Conservation (phyloP, 1,284 basidiomycete species). For the Tilletia setariae region DNA sequence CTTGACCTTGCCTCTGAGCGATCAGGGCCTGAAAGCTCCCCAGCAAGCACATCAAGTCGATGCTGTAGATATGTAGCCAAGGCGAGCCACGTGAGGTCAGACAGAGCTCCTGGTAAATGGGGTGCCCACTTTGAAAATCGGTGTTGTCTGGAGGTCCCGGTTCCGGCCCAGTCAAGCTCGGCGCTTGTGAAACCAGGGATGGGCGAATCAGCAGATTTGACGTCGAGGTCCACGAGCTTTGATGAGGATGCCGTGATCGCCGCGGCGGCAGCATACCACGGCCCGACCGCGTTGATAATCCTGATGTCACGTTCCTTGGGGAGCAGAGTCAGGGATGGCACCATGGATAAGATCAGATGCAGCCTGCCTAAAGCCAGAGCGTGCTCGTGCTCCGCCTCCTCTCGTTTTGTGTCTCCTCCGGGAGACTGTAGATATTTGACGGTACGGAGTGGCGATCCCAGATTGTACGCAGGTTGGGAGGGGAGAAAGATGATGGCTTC, state of each 20-base stretch:
- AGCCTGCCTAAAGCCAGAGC: slow-evolving; percentile 11
- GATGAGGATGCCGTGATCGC: not conserved
- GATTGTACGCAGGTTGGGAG: not conserved
- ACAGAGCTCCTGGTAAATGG: not conserved
- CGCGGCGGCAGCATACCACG: slow-evolving; percentile 8
- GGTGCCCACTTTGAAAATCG: not conserved
- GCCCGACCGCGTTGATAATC: slow-evolving; percentile 7
- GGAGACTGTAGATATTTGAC: not conserved
- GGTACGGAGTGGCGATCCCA: not conserved
- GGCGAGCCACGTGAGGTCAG: slow-evolving; percentile 7
- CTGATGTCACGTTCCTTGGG: slow-evolving; percentile 3
- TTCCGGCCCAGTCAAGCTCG: not conserved
- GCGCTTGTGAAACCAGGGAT: slow-evolving; percentile 8
- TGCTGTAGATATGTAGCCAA: not conserved
- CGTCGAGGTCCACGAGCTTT: not conserved
- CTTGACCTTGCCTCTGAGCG: not conserved
- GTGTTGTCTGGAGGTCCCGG: not conserved
- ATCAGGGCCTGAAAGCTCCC: not conserved
- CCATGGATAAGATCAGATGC: not conserved
- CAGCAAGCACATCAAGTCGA: slow-evolving; percentile 8
- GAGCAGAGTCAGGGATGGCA: slow-evolving; percentile 2
- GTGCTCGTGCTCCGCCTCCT: not conserved
- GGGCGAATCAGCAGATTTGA: not conserved
- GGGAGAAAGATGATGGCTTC: slow-evolving; percentile 9
- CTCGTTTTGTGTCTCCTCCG: not conserved